Evolutionary conservation across 768 basidiomycete genomes (phyloP), one percentile per base, ranked within the genome.

Genomic region (Psilocybe tampanensis): DNA sequence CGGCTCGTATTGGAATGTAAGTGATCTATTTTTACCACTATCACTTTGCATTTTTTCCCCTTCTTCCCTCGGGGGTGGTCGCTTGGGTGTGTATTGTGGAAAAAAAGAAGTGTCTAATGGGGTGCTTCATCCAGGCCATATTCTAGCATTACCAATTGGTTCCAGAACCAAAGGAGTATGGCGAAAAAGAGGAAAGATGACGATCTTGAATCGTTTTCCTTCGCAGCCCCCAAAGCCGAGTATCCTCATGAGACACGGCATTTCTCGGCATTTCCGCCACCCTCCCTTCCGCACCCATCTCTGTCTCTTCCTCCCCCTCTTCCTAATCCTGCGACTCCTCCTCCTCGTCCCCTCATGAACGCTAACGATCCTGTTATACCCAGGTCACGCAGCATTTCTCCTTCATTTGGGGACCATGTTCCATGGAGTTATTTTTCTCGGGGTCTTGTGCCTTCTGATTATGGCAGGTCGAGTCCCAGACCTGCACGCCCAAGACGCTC

Each of bases 141-240:
- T 72, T 85, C 90, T 72, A 89, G 85, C 55, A 85, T 92, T 55
- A 90, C 86, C 1, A 91, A 92, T 67, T 92, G 90, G 91, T 92
- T 92, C 70, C 90, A 92, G 77, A 90, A 91, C 65, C 89, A 92
- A 66, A 88, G 89, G 64, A 90, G 85, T 69, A 80, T 86, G 61
- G 84, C 88, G 29, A 88, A 87, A 76, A 89, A 88, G 74, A 81
- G 80, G 63, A 82, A 78, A 62, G 86, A 89, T 59, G 86, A 87
- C 48, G 80, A 83, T 24, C 64, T 65, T 42, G 75, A 77, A 33
- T 39, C 55, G 44, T 55, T 36, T 51, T 36, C 44, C 36, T 34
- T 56, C 43, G 47, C 56, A 45, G 54, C 55, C 60, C 65, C 69
- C 59, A 68, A 68, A 58, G 64, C 70, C 45, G 73, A 74, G 41